Evolutionary conservation across 352 stramenopile genomes (phyloP).

Genomic region (Pythium sukuiense): DNA sequence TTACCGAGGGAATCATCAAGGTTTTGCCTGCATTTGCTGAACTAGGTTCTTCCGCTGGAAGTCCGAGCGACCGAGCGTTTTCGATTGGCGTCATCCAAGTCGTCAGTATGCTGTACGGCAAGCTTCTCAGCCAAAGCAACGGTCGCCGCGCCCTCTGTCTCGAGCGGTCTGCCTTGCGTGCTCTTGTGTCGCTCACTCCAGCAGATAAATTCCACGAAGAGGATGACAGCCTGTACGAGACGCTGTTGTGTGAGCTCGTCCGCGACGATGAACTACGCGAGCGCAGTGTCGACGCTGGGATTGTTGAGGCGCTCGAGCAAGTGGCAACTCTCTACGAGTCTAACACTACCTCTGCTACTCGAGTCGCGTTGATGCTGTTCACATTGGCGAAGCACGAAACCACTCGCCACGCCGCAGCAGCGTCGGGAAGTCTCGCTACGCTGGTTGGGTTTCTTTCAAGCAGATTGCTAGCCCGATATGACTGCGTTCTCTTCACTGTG

Average conservation of each 20-base stretch:
- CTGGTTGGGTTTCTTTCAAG: slow-evolving; percentile 36
- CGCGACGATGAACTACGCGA: slow-evolving; percentile 54
- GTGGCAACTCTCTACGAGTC: slow-evolving; percentile 13
- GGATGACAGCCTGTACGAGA: slow-evolving; percentile 37
- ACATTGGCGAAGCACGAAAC: slow-evolving; percentile 47
- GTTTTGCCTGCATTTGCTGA: slow-evolving; percentile 50
- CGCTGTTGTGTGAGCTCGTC: slow-evolving; percentile 48
- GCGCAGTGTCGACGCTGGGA: slow-evolving; percentile 50
- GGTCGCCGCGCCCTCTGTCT: slow-evolving; percentile 46
- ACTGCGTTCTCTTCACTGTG: slow-evolving; percentile 41
- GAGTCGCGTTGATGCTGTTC: slow-evolving; percentile 54
- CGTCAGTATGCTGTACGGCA: slow-evolving; percentile 56
- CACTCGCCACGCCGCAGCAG: slow-evolving; percentile 44
- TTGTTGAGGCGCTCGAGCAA: slow-evolving; percentile 51
- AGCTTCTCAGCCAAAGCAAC: slow-evolving; percentile 46
- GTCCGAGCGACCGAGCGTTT: slow-evolving; percentile 1
- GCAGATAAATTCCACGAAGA: not conserved
- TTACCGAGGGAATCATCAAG: slow-evolving; percentile 69
- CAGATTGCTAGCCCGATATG: slow-evolving; percentile 25
- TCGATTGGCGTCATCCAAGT: slow-evolving; percentile 32
- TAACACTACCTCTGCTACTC: not conserved
- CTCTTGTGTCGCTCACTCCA: slow-evolving; percentile 40
- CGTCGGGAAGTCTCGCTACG: slow-evolving; percentile 35
- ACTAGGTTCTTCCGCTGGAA: slow-evolving; percentile 15
- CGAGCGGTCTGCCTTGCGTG: slow-evolving; percentile 43